These are phyloP conservation scores for Cafeteria roenbergensis DNA, from an alignment of 108 stramenopile genomes.

Conservation along the genomic window DNA sequence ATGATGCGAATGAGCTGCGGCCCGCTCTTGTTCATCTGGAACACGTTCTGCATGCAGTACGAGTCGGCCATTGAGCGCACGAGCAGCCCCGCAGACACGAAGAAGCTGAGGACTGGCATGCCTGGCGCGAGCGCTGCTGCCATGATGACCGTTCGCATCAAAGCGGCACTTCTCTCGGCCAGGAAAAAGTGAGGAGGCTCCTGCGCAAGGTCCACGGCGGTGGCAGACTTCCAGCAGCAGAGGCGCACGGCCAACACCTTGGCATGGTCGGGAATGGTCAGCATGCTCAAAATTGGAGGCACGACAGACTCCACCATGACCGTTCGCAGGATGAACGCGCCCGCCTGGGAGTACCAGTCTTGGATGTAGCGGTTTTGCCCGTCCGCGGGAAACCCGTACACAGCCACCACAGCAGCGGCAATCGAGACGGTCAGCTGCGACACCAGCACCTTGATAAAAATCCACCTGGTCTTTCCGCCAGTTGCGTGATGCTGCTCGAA, in stretches of 20 bases:
- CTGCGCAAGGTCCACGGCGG: neutral
- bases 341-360: neutral
- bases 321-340: neutral
- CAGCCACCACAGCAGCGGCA: neutral
- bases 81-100: neutral
- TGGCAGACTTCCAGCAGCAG: neutral
- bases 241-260: neutral
- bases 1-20: neutral
- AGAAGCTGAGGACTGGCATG: neutral
- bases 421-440: neutral
- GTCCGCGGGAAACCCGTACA: neutral
- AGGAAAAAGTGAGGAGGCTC: neutral
- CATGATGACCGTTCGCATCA: neutral
- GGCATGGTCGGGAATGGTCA: neutral
- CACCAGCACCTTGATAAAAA: neutral
- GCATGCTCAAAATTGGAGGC: neutral
- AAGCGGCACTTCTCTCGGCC: neutral
- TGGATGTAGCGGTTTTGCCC: neutral
- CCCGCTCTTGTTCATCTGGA: neutral
- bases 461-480: neutral
- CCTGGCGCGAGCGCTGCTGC: neutral
- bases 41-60: neutral
- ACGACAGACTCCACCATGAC: neutral
- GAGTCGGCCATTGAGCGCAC: neutral
- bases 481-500: neutral